phyloP scores from a whole-genome alignment of 2,329 filamentous ascomycete genomes.

The Colletotrichum karsti region DNA sequence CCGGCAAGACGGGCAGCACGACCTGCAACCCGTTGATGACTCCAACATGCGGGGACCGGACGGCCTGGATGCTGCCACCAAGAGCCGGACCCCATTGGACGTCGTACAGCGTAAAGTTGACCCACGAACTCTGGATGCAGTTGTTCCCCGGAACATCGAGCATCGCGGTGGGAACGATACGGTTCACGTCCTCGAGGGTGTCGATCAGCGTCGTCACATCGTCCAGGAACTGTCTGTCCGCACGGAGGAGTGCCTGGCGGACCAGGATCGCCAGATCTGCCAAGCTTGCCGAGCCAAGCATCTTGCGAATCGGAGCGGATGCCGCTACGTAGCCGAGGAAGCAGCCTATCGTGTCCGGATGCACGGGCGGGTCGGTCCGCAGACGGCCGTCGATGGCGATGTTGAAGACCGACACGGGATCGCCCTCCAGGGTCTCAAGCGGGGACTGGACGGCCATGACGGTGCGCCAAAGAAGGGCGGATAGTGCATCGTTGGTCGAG shows the following conservation, averaged over 20 bases:
- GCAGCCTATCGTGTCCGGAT: conserved; percentile 7
- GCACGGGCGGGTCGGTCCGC: conserved; percentile 8
- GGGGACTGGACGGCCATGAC: conserved; percentile 13
- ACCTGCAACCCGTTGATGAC: conserved; percentile 9
- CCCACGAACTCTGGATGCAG: conserved; percentile 10
- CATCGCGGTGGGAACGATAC: not conserved
- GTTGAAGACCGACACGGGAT: not conserved
- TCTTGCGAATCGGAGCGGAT: not conserved
- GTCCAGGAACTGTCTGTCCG: not conserved
- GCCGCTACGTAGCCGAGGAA: conserved; percentile 12
- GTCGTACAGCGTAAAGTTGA: conserved; percentile 4
- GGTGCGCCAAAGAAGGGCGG: conserved; percentile 16
- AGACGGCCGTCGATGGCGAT: conserved; percentile 5
- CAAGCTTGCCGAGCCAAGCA: conserved; percentile 2
- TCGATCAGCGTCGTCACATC: not conserved
- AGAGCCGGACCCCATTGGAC: conserved; percentile 4
- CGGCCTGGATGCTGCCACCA: not conserved
- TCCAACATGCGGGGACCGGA: conserved; percentile 1
- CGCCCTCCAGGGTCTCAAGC: conserved; percentile 8
- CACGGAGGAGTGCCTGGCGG: not conserved
- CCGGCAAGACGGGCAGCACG: conserved; percentile 3
- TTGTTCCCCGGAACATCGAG: not conserved
- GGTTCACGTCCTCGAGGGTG: conserved; percentile 2
- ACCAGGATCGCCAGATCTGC: conserved; percentile 9
- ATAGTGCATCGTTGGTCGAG: conserved; percentile 16